These are phyloP conservation scores for Allantophomopsis cytisporea DNA, from an alignment of 2,329 filamentous ascomycete genomes.

Conservation along the genomic window DNA sequence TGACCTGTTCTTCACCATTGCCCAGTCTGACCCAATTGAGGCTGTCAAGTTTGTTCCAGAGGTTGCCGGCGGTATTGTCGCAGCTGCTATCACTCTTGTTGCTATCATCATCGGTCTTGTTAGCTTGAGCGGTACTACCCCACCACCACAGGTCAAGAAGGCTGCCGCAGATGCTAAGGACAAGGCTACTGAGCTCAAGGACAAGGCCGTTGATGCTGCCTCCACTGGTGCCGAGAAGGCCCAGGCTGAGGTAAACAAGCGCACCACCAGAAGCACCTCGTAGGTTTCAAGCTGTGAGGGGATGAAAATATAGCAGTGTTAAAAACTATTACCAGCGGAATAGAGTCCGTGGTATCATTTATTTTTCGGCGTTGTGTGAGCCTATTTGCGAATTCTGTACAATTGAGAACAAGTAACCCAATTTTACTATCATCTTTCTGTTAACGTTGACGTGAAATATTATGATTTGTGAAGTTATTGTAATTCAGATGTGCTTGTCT, in stretches of 20 bases:
- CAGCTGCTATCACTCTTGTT: constrained; percentile 54
- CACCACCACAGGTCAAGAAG: constrained; percentile 63
- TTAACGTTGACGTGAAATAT: too few species aligned
- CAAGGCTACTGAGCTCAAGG: constrained; percentile 65
- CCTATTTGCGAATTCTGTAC: too few species aligned
- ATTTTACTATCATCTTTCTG: too few species aligned
- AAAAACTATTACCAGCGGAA: too few species aligned
- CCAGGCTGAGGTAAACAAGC: constrained; percentile 36
- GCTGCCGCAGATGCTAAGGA: constrained; percentile 49
- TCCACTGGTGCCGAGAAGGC: constrained; percentile 55
- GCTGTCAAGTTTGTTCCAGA: constrained; percentile 85
- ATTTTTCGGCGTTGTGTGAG: too few species aligned
- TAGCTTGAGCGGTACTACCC: constrained; percentile 46
- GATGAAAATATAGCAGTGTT: too few species aligned
- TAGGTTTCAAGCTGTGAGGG: constrained; percentile 4
- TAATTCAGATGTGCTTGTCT: too few species aligned
- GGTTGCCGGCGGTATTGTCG: constrained; percentile 68
- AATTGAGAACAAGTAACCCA: too few species aligned
- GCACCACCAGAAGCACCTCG: constrained; percentile 15
- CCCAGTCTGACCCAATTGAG: constrained; percentile 64
- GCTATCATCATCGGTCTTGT: constrained; percentile 57
- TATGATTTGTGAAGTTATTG: too few species aligned
- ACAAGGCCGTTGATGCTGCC: constrained; percentile 49
- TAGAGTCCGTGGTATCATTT: too few species aligned
- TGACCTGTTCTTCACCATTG: constrained; percentile 78